Evolutionary conservation across 2,329 filamentous ascomycete species (phyloP).

Genomic region (Fusarium udum): DNA sequence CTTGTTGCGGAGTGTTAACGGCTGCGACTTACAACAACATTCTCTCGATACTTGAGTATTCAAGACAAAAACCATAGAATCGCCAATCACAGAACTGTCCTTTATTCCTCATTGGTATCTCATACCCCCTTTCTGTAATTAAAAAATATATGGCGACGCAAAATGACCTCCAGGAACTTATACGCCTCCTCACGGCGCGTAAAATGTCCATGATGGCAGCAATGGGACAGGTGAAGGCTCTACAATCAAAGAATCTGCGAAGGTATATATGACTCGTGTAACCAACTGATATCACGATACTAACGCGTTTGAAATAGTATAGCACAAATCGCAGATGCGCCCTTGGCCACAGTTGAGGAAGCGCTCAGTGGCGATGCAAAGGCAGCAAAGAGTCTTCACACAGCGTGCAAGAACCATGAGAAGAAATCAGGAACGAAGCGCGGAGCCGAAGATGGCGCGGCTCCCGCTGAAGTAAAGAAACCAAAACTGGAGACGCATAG

Average conservation of each 20-base stretch:
- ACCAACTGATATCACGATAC: background rate
- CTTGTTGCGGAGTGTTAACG: slow-evolving; percentile 18
- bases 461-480: slow-evolving; percentile 42
- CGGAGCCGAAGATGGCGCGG: slow-evolving; percentile 35
- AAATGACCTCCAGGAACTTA: slow-evolving; percentile 68
- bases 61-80: background rate
- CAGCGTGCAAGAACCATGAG: slow-evolving; percentile 63
- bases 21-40: slow-evolving; percentile 33
- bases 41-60: background rate
- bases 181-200: slow-evolving; percentile 67
- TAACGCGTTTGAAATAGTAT: slow-evolving; percentile 52
- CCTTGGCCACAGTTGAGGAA: slow-evolving; percentile 54
- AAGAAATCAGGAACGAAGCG: slow-evolving; percentile 52
- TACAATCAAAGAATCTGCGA: slow-evolving; percentile 63
- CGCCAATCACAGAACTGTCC: fast-evolving
- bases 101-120: background rate
- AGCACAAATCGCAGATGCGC: slow-evolving; percentile 62
- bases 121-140: too few relatives aligned
- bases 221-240: slow-evolving; percentile 65
- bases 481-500: slow-evolving; percentile 48
- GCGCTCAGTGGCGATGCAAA: slow-evolving; percentile 59
- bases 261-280: slow-evolving; percentile 59
- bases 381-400: slow-evolving; percentile 60
- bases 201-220: slow-evolving; percentile 68
- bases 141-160: slow-evolving; percentile 61